Conservation (phyloP, 352 stramenopile species). For the Phytopythium helicoides region DNA sequence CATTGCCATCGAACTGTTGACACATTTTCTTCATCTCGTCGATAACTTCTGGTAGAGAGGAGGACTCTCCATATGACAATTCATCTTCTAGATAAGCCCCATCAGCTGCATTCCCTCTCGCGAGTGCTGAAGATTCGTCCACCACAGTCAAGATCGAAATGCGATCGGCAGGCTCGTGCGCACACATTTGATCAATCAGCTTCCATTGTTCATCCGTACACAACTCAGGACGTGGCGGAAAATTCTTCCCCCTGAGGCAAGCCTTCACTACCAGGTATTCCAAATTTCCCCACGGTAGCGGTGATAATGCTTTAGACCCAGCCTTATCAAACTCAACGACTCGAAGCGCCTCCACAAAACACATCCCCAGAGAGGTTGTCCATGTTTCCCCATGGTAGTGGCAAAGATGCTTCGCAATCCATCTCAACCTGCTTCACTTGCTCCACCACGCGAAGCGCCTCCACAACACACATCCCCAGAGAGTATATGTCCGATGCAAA, state of each 20-base stretch:
- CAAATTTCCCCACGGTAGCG: too few species aligned
- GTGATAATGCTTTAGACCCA: too few species aligned
- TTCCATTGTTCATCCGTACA: conserved; percentile 5
- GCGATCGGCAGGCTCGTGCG: neutral
- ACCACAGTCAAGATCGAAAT: conserved; percentile 5
- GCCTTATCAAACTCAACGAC: too few species aligned
- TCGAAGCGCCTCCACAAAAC: too few species aligned
- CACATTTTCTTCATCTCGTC: neutral
- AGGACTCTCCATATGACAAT: too few species aligned
- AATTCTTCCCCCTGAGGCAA: neutral
- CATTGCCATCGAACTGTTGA: neutral
- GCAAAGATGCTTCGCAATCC: neutral
- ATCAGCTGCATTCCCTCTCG: too few species aligned
- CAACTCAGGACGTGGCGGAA: neutral
- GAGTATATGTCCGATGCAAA: conserved; percentile 22
- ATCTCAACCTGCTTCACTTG: too few species aligned
- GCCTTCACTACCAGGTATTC: neutral
- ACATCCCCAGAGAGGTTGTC: too few species aligned
- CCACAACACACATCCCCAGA: conserved; percentile 18
- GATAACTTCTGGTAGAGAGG: too few species aligned
- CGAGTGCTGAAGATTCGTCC: neutral
- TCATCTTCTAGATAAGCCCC: too few species aligned
- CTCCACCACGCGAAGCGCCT: conserved; percentile 3
- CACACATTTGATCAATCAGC: conserved; percentile 18
- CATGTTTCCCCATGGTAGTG: conserved; percentile 4